Evolutionary conservation across 208 protist species (phyloP).

Genomic region (Giardia muris): DNA sequence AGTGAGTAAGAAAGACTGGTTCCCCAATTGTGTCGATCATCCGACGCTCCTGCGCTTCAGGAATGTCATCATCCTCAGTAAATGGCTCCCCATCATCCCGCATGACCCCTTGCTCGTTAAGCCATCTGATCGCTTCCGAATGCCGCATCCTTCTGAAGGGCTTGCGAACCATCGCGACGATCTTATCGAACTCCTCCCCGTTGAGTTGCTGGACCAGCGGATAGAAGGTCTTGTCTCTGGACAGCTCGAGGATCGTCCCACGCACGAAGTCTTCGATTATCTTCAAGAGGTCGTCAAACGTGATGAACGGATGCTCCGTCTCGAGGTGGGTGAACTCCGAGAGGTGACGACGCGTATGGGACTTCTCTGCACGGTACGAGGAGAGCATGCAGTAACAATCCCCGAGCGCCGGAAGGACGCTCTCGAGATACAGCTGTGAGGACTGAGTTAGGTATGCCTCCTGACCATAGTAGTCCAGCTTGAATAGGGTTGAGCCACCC

Average conservation of each 20-base stretch:
- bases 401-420: constrained; percentile 69
- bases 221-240: constrained; percentile 36
- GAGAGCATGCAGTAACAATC: constrained; percentile 78
- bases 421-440: constrained; percentile 93
- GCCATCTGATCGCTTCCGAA: constrained; percentile 78
- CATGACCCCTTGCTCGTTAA: constrained; percentile 69
- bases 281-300: constrained; percentile 74
- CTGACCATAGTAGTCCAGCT: constrained; percentile 86
- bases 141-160: constrained; percentile 83
- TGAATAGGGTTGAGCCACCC: constrained; percentile 86
- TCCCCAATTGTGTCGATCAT: constrained; percentile 85
- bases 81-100: constrained; percentile 61
- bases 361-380: constrained; percentile 90
- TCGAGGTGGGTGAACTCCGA: constrained; percentile 92
- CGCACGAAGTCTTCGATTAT: constrained; percentile 73
- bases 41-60: constrained; percentile 78
- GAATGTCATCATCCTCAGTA: constrained; percentile 83
- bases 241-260: constrained; percentile 58
- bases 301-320: constrained; percentile 79
- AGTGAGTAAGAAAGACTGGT: constrained; percentile 82
- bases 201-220: constrained; percentile 57
- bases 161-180: constrained; percentile 59
- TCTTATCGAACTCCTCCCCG: constrained; percentile 58
- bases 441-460: constrained; percentile 87
- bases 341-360: constrained; percentile 83